Base-by-base conservation (phyloP, 179 eudicot genomes). In the Drosera spatulata region DNA sequence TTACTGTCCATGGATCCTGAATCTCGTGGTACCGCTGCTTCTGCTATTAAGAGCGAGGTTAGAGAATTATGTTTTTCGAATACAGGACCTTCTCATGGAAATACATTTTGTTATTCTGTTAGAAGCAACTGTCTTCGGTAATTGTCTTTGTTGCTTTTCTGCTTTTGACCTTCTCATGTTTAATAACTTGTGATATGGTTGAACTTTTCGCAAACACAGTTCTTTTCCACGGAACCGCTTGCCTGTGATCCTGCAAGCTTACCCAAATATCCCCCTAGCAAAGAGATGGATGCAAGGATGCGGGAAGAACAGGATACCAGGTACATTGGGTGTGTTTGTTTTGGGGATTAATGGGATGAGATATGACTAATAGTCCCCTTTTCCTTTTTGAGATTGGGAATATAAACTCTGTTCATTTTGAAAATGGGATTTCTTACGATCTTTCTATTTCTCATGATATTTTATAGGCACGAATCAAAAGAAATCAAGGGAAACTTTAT, bases 181-280 rank as follows among this genome's bases (percentile, higher is more conserved):
- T 0, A 22, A 22, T 22, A 22, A 22, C 33, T 22, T 22, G 33
- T 22, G 33, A 22, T 22, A 22, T 22, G 33, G 33, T 22, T 22
- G 33, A 22, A 22, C 33, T 22, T 56, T 72, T 57, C 53, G 60
- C 14, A 63, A 39, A 54, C 41, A 65, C 87, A 89, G 97, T 84
- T 79, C 79, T 89, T 89, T 69, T 79, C 78, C 22, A 70, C 77
- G 46, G 57, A 70, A 65, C 97, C 97, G 56, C 55, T 76, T 67
- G 77, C 97, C 64, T 86, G 97, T 62, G 87, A 80, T 73, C 95
- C 95, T 47, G 79, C 88, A 55, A 76, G 75, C 67, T 74, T 89
- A 68, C 97, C 97, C 59, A 80, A 86, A 66, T 84, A 82, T 73
- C 95, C 95, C 65, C 95, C 97, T 55, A 89, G 88, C 85, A 89